Evolutionary conservation across 495 filamentous ascomycete species (phyloP), one percentile per base, ranked within the genome.

Genomic region (Hypoxylon rickii): DNA sequence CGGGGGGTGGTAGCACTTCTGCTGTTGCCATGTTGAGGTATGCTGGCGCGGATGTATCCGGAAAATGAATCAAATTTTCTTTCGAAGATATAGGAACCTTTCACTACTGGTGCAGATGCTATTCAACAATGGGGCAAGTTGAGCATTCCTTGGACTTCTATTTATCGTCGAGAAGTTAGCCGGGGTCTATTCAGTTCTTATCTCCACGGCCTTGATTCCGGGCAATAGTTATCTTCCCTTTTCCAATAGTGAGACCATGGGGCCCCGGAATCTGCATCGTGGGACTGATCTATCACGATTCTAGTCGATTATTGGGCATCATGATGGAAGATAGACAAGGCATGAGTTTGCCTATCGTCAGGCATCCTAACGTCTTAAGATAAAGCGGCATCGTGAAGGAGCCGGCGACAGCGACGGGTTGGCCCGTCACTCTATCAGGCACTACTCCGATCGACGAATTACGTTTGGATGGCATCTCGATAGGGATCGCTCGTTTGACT

Each of bases 331-430:
- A 58, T 63, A 58, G 60, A 39, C 55, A 59, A 59, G 50, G 34
- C 59, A 51, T 44, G 34, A 53, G 49, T 51, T 54, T 51, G 43
- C 36, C 24, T 13, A 26, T 41, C 43, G 40, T n/a, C 39, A 48
- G 44, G 29, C 44, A 34, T 24, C 22, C 42, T 40, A 50, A 26
- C 39, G 24, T 46, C 33, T 40, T 7, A 40, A 49, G 48, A 58
- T 63, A 63, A 57, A 57, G 60, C 60, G 48, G 60, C 60, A 51
- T 34, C 55, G 21, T 18, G 22, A 48, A 50, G 54, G 55, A 58
- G 51, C 48, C 52, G 12, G 34, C 60, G 48, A 58, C 41, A 49
- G 44, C 39, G 39, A 44, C 49, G 38, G 46, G 48, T 44, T 43
- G 48, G 44, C 40, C 59, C 58, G 31, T 55, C 36, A 24, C 41